These are phyloP conservation scores for Saposhnikovia divaricata DNA, from an alignment of 129 eudicot genomes.

Conservation along the genomic window DNA sequence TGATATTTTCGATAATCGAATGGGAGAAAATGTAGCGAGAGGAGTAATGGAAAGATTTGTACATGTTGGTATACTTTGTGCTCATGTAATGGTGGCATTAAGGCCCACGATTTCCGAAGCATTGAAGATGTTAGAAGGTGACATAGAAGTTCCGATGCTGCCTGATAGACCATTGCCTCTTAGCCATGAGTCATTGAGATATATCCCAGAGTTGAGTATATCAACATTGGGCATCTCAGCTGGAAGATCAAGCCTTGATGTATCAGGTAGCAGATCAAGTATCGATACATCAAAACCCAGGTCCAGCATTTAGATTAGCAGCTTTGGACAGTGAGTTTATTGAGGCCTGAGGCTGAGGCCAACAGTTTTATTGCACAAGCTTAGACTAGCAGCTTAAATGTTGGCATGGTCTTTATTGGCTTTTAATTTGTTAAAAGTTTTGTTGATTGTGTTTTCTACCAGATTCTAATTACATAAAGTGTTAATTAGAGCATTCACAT, in stretches of 20 bases:
- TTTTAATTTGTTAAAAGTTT: too few relatives aligned
- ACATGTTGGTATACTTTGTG: conserved; percentile 62
- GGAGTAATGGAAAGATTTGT: conserved; percentile 62
- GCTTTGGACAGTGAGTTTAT: background rate
- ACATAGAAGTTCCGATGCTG: conserved; percentile 53
- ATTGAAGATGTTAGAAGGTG: conserved; percentile 78
- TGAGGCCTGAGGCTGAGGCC: background rate
- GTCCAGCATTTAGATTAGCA: background rate
- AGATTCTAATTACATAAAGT: too few relatives aligned
- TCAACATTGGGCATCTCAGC: background rate
- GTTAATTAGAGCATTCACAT: too few relatives aligned
- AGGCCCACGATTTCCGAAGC: conserved; percentile 74
- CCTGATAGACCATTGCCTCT: conserved; percentile 64
- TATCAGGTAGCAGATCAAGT: background rate
- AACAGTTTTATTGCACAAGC: background rate
- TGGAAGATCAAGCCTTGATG: background rate
- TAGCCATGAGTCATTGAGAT: conserved; percentile 34
- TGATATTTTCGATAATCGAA: conserved; percentile 29
- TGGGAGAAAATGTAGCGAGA: conserved; percentile 40
- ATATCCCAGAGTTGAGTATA: background rate
- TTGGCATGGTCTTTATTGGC: too few relatives aligned
- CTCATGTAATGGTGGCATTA: conserved; percentile 71
- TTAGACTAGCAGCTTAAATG: too few relatives aligned
- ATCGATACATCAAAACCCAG: background rate
- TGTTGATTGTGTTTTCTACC: too few relatives aligned